Percentiles rank a stretch among this genome's conserved stretches.
Evolutionary conservation across 306 rosid species (phyloP).

Genomic region (Trifolium pratense): DNA sequence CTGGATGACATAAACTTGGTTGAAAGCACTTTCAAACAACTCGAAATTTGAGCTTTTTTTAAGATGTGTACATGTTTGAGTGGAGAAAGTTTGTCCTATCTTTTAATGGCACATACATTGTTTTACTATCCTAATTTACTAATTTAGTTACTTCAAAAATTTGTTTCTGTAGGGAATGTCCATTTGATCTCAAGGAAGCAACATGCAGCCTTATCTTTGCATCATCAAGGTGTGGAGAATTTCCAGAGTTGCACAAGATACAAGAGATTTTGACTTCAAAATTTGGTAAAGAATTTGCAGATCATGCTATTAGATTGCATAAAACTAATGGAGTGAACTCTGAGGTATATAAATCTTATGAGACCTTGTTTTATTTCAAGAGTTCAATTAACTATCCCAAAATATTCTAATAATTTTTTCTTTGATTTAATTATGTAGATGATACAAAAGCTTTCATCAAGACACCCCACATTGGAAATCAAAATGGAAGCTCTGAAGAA

Average conservation of each 20-base stretch:
- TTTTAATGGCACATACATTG: not conserved
- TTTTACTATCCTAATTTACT: not conserved
- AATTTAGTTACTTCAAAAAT: constrained; percentile 36
- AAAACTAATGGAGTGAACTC: constrained; percentile 61
- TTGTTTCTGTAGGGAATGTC: constrained; percentile 54
- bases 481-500: constrained; percentile 50
- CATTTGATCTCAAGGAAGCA: constrained; percentile 66
- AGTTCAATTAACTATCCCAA: constrained; percentile 1
- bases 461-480: constrained; percentile 44
- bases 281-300: constrained; percentile 62
- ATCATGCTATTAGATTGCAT: constrained; percentile 56
- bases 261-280: constrained; percentile 51
- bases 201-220: constrained; percentile 63
- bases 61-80: too few relatives aligned
- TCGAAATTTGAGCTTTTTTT: too few relatives aligned
- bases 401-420: constrained; percentile 19
- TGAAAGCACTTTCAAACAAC: too few relatives aligned
- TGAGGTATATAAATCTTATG: constrained; percentile 45
- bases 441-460: constrained; percentile 58
- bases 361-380: not conserved
- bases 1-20: too few relatives aligned
- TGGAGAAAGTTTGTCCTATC: too few relatives aligned
- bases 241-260: constrained; percentile 76
- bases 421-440: constrained; percentile 50
- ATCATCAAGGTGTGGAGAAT: constrained; percentile 77